Evolutionary conservation across 305 asterid species (phyloP), one percentile per base, ranked within the genome.

Genomic region (Solanum hybrid): DNA sequence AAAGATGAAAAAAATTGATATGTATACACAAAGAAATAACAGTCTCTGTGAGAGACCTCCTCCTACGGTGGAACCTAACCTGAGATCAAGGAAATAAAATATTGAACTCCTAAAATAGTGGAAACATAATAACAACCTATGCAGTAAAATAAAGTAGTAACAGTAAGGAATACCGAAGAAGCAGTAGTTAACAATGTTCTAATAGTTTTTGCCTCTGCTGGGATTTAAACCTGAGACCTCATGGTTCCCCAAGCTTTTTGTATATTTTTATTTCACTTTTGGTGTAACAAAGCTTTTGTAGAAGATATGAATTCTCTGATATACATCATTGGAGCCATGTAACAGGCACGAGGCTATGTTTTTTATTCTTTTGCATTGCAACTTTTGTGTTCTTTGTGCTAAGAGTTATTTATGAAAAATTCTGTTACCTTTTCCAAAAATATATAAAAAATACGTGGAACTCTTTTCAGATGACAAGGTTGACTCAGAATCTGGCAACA

Each of bases 401-500:
- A 82, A 82, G 38, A 12, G 38, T 51, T 51, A 29, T 84, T 51
- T 31, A 82, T 31, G 71, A 29, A 5, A 82, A 82, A 11, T 37
- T 5, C 42, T 51, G 22, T 84, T 51, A 84, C 7, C 31, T 84
- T 51, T 20, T 32, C 38, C 75, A 51, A 51, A 40, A 11, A 20
- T 27, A 40, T 40, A 17, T 20, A 78, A 78, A 78, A 78, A 10
- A n/a, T 35, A 51, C 64, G 14, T 91, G 72, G 69, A 88, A 34
- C 10, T 88, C 36, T 88, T 73, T 26, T 86, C 81, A 92, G 97
- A 92, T 88, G 89, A 88, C n/a, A 94, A 89, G 88, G 32, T 81
- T 22, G 90, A 90, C 6, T 80, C 94, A n/a, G 90, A 87, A 92
- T 92, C 96, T 24, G 93, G 92, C 32, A 91, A 90, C 92, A 95